A percentile compares a stretch with the other conserved stretches of the same genome.
Evolutionary conservation across 768 basidiomycete species (phyloP).

Genomic region (Cystofilobasidium macerans): DNA sequence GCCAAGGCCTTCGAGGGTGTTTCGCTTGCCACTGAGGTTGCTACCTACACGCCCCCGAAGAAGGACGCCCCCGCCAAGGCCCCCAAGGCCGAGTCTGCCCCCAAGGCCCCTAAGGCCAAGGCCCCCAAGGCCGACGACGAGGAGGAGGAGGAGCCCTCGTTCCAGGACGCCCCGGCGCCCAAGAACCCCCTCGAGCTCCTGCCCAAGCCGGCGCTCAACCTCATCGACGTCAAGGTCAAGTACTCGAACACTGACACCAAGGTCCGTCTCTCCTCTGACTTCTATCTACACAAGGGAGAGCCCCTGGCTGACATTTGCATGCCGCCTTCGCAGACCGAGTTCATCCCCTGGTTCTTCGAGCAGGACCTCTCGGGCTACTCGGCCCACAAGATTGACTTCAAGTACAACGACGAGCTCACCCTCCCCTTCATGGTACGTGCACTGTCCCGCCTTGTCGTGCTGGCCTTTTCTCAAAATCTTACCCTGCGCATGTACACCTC

Average conservation of each 20-base stretch:
- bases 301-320: background rate
- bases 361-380: slow-evolving; percentile 87
- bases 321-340: slow-evolving; percentile 47
- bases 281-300: background rate
- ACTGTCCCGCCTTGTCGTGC: no score
- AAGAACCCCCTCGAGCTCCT: slow-evolving; percentile 92
- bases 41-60: slow-evolving; percentile 55
- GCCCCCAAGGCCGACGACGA: slow-evolving; percentile 42
- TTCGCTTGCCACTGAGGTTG: slow-evolving; percentile 49
- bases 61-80: slow-evolving; percentile 43
- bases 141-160: slow-evolving; percentile 66
- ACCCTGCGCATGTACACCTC: background rate
- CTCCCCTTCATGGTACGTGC: slow-evolving; percentile 19
- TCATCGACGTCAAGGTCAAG: slow-evolving; percentile 85
- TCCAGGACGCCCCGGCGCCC: slow-evolving; percentile 71
- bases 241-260: slow-evolving; percentile 99
- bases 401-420: slow-evolving; percentile 63
- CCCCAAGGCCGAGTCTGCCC: slow-evolving; percentile 33
- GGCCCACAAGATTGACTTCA: slow-evolving; percentile 85
- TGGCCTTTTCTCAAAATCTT: background rate
- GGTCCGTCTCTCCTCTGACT: background rate
- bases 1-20: slow-evolving; percentile 53
- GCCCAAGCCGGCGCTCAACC: slow-evolving; percentile 49
- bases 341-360: slow-evolving; percentile 93
- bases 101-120: slow-evolving; percentile 38